Evolutionary conservation across 148 eudicot genomes (phyloP).

Genomic region (Silene uniflora): DNA sequence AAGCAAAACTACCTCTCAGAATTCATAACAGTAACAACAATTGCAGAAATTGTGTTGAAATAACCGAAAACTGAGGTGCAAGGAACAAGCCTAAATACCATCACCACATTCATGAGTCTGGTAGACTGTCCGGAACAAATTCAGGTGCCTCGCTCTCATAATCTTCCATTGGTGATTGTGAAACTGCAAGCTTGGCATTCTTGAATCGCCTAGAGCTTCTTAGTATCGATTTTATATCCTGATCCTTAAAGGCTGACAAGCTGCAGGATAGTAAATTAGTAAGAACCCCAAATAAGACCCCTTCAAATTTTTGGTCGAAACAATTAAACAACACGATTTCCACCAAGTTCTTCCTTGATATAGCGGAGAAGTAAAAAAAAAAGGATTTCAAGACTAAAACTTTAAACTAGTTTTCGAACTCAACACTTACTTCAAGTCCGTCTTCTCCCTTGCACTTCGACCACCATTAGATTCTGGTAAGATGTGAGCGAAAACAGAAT

Average conservation of each 20-base stretch:
- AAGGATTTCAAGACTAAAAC: too few species aligned
- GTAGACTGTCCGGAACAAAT: constrained; percentile 64
- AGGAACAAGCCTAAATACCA: background rate
- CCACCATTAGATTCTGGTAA: constrained; percentile 36
- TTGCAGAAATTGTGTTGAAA: background rate
- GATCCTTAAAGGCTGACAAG: constrained; percentile 20
- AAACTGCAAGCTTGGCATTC: constrained; percentile 62
- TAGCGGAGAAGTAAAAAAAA: background rate
- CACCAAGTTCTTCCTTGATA: background rate
- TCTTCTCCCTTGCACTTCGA: constrained; percentile 20
- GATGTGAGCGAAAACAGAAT: constrained; percentile 2
- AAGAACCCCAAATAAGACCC: background rate
- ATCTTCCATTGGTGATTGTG: constrained; percentile 48
- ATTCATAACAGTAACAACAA: background rate
- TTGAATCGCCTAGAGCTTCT: constrained; percentile 68
- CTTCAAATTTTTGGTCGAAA: background rate
- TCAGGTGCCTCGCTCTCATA: constrained; percentile 51
- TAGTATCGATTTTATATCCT: constrained; percentile 40
- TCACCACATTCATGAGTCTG: constrained; percentile 17
- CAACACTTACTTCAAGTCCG: constrained; percentile 38
- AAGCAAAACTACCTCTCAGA: background rate
- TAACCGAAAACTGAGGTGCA: background rate
- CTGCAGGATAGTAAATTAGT: constrained; percentile 25
- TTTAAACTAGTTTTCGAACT: background rate
- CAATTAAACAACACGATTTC: background rate